Evolutionary conservation across 441 rosid species (phyloP).

Genomic region (Syzygium malaccense): DNA sequence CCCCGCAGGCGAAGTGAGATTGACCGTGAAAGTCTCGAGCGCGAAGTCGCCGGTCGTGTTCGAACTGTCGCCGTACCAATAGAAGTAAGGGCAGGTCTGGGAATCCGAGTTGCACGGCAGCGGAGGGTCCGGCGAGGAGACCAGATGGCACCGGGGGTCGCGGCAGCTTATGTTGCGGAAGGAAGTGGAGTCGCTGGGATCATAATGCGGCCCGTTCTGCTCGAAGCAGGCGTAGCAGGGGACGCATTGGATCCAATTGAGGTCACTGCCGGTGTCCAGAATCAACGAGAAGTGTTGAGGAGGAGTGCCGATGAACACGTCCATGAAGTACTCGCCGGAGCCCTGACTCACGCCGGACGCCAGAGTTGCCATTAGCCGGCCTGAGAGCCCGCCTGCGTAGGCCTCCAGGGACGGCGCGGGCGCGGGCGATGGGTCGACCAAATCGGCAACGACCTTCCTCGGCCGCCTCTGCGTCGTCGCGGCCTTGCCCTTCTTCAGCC

Average conservation of each 20-base stretch:
- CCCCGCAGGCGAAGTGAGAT: slow-evolving; percentile 44
- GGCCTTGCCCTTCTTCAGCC: slow-evolving; percentile 19
- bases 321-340: slow-evolving; percentile 87
- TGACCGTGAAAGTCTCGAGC: slow-evolving; percentile 69
- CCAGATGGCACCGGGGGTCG: slow-evolving; percentile 59
- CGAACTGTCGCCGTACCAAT: slow-evolving; percentile 91
- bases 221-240: slow-evolving; percentile 76
- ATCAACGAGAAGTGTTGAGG: slow-evolving; percentile 85
- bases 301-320: slow-evolving; percentile 83
- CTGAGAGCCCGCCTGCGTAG: background rate
- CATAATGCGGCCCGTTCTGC: slow-evolving; percentile 59
- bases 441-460: background rate
- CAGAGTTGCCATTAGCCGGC: background rate
- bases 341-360: background rate
- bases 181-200: slow-evolving; percentile 48
- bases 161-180: slow-evolving; percentile 53
- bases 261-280: slow-evolving; percentile 90
- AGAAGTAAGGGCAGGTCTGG: slow-evolving; percentile 76
- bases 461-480: background rate
- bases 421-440: slow-evolving; percentile 11
- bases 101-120: slow-evolving; percentile 53
- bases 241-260: slow-evolving; percentile 81
- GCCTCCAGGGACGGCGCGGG: background rate
- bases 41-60: slow-evolving; percentile 92
- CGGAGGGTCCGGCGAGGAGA: slow-evolving; percentile 65